Evolutionary conservation across 164 flowering plant species (phyloP).

Genomic region (Saururus chinensis): DNA sequence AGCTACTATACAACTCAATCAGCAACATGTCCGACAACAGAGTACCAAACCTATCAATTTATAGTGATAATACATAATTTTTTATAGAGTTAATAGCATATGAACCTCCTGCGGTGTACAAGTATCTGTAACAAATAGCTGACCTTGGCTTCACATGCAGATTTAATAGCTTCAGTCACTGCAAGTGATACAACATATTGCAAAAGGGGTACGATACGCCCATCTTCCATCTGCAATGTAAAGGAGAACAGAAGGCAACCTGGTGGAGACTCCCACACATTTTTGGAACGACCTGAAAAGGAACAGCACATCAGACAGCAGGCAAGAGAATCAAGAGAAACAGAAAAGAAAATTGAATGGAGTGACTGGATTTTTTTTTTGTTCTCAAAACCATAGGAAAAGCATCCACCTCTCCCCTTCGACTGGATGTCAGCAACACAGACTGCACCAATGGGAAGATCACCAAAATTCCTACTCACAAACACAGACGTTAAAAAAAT

Average conservation of each 20-base stretch:
- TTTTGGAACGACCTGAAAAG: conserved; percentile 63
- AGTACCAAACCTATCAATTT: too few species aligned
- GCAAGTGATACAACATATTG: conserved; percentile 91
- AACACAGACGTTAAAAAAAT: background rate
- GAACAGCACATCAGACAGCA: background rate
- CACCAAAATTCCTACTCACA: conserved; percentile 48
- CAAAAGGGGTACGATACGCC: conserved; percentile 64
- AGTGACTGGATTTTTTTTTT: background rate
- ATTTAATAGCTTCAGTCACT: conserved; percentile 76
- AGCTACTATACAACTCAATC: too few species aligned
- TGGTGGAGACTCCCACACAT: conserved; percentile 86
- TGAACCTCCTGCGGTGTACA: too few species aligned
- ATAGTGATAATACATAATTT: too few species aligned
- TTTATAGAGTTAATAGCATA: too few species aligned
- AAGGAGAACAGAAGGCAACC: conserved; percentile 93
- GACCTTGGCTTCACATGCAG: conserved; percentile 52
- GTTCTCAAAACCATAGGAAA: background rate
- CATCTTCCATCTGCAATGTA: conserved; percentile 87
- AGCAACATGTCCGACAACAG: too few species aligned
- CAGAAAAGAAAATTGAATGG: too few species aligned
- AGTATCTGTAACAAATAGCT: background rate
- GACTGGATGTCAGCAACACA: conserved; percentile 85
- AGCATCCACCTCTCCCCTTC: conserved; percentile 71
- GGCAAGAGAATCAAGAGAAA: background rate
- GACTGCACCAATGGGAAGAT: conserved; percentile 73